A percentile compares a stretch with the other conserved stretches of the same genome.
Evolutionary conservation across 2,329 filamentous ascomycete genomes (phyloP).

Genomic region (Epichloe festucae): DNA sequence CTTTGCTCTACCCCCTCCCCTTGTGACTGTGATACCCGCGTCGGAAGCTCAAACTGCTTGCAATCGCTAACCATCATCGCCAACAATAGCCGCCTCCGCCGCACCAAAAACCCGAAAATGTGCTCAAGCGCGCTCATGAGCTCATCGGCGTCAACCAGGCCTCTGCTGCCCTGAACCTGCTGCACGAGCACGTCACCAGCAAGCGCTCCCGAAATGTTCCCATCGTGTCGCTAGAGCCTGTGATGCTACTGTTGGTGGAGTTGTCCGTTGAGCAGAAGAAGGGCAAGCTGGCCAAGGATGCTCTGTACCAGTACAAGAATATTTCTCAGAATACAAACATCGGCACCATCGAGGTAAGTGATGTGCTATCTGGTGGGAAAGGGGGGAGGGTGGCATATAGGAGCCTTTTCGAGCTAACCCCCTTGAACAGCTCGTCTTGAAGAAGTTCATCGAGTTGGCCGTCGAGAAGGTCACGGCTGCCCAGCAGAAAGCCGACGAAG

Average conservation of each 20-base stretch:
- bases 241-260: constrained; percentile 96
- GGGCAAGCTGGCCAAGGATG: constrained; percentile 96
- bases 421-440: constrained; percentile 61
- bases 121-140: constrained; percentile 95
- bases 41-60: background rate
- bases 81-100: constrained; percentile 70
- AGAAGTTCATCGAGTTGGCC: constrained; percentile 94
- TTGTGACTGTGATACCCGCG: constrained; percentile 11
- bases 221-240: constrained; percentile 89
- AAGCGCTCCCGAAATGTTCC: constrained; percentile 96
- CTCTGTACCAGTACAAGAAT: constrained; percentile 99
- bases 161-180: constrained; percentile 79
- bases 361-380: background rate
- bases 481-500: constrained; percentile 89
- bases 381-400: background rate
- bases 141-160: constrained; percentile 95
- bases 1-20: constrained; percentile 17
- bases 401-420: constrained; percentile 8
- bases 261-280: constrained; percentile 95
- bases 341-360: constrained; percentile 77
- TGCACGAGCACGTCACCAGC: constrained; percentile 98
- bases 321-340: constrained; percentile 99
- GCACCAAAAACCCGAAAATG: constrained; percentile 97
- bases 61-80: background rate
- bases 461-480: constrained; percentile 93